These are phyloP conservation scores for Auricularia heimuer DNA, from an alignment of 768 basidiomycete genomes.

Conservation along the genomic window DNA sequence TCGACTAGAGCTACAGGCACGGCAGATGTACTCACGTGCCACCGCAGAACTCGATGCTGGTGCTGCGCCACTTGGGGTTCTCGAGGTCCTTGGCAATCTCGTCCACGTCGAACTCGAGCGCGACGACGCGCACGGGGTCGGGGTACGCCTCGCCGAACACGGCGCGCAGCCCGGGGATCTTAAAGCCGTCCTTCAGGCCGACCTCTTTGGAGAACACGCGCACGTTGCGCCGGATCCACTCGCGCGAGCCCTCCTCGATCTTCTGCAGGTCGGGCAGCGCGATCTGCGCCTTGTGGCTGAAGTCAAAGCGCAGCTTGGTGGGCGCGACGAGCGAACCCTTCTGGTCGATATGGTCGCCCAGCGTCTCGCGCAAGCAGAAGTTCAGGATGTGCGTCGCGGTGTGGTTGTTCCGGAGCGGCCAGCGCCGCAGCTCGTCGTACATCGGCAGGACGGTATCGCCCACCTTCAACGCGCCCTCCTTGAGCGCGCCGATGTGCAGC, in stretches of 20 bases:
- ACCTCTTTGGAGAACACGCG: conserved; percentile 84
- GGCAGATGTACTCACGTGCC: conserved; percentile 62
- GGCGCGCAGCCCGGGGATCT: conserved; percentile 88
- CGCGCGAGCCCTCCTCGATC: conserved; percentile 75
- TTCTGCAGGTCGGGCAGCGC: conserved; percentile 61
- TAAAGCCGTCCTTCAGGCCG: conserved; percentile 61
- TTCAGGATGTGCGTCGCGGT: conserved; percentile 98
- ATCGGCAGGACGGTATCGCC: conserved; percentile 78
- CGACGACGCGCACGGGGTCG: conserved; percentile 92
- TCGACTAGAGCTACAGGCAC: too few species aligned
- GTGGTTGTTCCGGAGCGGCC: conserved; percentile 96
- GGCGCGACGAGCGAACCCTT: conserved; percentile 96
- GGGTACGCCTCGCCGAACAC: conserved; percentile 98
- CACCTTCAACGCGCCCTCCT: conserved; percentile 74
- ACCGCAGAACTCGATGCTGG: conserved; percentile 96
- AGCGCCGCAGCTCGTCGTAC: conserved; percentile 93
- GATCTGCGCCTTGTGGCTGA: conserved; percentile 90
- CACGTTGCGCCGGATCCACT: conserved; percentile 88
- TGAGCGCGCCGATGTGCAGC: conserved; percentile 80
- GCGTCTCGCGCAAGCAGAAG: conserved; percentile 80
- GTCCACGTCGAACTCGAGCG: conserved; percentile 78
- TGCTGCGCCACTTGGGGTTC: conserved; percentile 83
- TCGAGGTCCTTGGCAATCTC: conserved; percentile 78
- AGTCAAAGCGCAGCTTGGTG: conserved; percentile 93
- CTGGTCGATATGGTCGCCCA: conserved; percentile 97